A percentile compares a stretch with the other conserved stretches of the same genome.
Evolutionary conservation across 192 early-diverging fungal genomes (phyloP).

Genomic region (Gaertneriomyces sp.): DNA sequence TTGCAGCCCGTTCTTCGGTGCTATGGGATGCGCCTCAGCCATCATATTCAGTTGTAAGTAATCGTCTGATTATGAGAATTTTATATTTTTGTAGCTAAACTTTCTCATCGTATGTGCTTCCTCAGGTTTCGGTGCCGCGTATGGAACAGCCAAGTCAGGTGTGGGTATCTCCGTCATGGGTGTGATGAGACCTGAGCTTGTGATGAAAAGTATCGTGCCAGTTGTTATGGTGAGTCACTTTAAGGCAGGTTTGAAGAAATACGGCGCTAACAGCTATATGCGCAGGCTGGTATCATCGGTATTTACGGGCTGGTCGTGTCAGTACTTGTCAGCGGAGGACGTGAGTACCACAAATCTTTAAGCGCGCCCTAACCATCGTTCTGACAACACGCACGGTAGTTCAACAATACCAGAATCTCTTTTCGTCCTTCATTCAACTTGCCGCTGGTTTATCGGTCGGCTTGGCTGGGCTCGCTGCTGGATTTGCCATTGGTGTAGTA

Average conservation of each 20-base stretch:
- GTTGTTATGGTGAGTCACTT: conserved; percentile 80
- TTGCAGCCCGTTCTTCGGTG: conserved; percentile 82
- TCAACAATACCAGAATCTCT: conserved; percentile 41
- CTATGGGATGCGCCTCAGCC: conserved; percentile 85
- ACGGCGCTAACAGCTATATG: not conserved
- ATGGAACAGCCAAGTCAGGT: conserved; percentile 96
- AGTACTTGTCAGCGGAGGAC: conserved; percentile 78
- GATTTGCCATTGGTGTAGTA: conserved; percentile 93
- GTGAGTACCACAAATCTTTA: conserved; percentile 48
- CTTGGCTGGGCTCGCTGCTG: conserved; percentile 87
- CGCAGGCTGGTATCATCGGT: conserved; percentile 87
- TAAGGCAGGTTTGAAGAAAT: not conserved
- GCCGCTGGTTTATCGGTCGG: conserved; percentile 92
- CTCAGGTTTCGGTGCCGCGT: conserved; percentile 90
- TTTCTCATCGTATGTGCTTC: too few species aligned
- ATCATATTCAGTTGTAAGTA: conserved; percentile 70
- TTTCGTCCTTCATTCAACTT: conserved; percentile 85
- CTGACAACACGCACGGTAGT: conserved; percentile 9
- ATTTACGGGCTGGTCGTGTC: conserved; percentile 97
- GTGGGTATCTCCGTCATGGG: conserved; percentile 94
- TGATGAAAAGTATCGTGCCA: conserved; percentile 72
- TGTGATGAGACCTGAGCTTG: conserved; percentile 86
- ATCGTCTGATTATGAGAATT: not conserved
- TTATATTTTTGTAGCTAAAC: not conserved
- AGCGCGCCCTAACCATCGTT: not conserved